Evolutionary conservation across 352 stramenopile genomes (phyloP).

Genomic region (Phytopythium litorale): DNA sequence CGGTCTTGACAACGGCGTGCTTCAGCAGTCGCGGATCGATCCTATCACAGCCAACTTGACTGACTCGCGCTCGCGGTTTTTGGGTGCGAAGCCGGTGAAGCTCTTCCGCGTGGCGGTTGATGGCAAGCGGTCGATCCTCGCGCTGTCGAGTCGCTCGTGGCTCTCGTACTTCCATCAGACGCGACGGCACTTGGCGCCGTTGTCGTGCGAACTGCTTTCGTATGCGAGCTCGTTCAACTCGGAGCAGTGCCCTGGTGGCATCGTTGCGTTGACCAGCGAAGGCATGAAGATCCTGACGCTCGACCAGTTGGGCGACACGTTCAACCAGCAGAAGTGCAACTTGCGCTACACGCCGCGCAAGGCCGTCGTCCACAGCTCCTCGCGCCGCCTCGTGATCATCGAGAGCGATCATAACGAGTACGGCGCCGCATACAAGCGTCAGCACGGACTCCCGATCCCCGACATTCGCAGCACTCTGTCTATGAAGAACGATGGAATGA

Average conservation of each 20-base stretch:
- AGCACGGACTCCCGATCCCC: conserved; percentile 59
- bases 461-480: conserved; percentile 36
- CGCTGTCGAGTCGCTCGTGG: conserved; percentile 95
- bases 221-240: conserved; percentile 96
- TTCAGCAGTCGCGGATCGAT: conserved; percentile 92
- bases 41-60: conserved; percentile 79
- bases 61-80: conserved; percentile 91
- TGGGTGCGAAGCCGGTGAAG: conserved; percentile 94
- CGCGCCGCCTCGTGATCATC: conserved; percentile 92
- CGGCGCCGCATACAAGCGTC: conserved; percentile 88
- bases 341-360: conserved; percentile 98
- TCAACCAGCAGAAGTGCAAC: conserved; percentile 95
- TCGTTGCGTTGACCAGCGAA: conserved; percentile 95
- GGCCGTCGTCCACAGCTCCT: conserved; percentile 89
- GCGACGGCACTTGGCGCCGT: conserved; percentile 89
- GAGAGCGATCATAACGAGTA: conserved; percentile 98
- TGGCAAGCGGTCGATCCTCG: conserved; percentile 90
- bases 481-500: conserved; percentile 16
- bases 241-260: conserved; percentile 94
- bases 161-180: conserved; percentile 94
- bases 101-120: conserved; percentile 92
- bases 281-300: conserved; percentile 98
- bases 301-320: conserved; percentile 93
- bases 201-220: conserved; percentile 95
- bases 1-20: conserved; percentile 94